phyloP scores from a whole-genome alignment of 192 early-diverging fungal species.

The Podochytrium sp. region DNA sequence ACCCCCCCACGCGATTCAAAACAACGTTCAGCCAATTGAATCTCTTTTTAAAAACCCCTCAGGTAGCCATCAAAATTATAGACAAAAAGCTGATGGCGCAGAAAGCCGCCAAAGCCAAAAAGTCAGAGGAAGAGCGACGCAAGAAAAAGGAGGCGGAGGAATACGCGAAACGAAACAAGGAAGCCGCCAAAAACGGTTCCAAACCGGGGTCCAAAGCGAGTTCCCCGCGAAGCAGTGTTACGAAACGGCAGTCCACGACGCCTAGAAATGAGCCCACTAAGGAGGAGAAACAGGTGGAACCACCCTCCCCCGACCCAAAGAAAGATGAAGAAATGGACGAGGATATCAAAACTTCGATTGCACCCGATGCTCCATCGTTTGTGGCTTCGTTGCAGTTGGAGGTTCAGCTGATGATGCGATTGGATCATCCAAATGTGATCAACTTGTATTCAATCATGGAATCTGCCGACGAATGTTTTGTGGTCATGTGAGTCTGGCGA shows the following conservation, averaged over 20 bases:
- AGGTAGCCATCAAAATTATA: conserved; percentile 67
- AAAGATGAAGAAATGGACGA: conserved; percentile 15
- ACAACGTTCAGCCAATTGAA: not conserved
- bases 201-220: not conserved
- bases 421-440: conserved; percentile 69
- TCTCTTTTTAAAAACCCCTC: not conserved
- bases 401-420: conserved; percentile 63
- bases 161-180: conserved; percentile 1
- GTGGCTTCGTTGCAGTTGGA: conserved; percentile 55
- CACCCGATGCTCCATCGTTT: conserved; percentile 39
- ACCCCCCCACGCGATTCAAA: not conserved
- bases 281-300: conserved; percentile 22
- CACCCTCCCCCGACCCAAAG: not conserved
- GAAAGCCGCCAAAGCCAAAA: conserved; percentile 54
- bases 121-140: conserved; percentile 51
- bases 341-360: conserved; percentile 8
- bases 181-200: not conserved
- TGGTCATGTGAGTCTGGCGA: conserved; percentile 60
- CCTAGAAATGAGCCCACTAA: not conserved
- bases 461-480: conserved; percentile 61
- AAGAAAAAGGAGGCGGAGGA: conserved; percentile 41
- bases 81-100: conserved; percentile 63
- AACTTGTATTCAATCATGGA: conserved; percentile 66
- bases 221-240: not conserved
- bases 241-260: not conserved